Conservation (phyloP, 495 filamentous ascomycete species). For the Tuber indicum region DNA sequence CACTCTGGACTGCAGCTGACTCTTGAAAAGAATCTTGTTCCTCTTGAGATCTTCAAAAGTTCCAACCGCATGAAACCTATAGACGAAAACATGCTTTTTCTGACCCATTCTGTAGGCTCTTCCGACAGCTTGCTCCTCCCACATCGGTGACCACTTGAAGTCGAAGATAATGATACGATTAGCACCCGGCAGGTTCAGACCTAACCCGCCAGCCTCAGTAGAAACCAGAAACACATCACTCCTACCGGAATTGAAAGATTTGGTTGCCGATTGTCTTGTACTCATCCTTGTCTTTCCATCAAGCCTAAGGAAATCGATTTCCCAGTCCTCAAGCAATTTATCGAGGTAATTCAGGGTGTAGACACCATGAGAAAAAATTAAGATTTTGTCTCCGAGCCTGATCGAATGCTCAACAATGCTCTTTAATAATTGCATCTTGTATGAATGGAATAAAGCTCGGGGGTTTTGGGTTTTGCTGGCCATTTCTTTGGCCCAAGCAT, state of each 20-base stretch:
- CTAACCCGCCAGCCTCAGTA: constrained; percentile 71
- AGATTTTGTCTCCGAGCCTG: constrained; percentile 58
- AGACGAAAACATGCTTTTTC: constrained; percentile 74
- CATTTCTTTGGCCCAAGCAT: constrained; percentile 40
- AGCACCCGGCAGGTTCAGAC: constrained; percentile 75
- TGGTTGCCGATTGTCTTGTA: constrained; percentile 55
- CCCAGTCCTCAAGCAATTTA: constrained; percentile 46
- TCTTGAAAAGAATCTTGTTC: constrained; percentile 71
- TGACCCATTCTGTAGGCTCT: constrained; percentile 85
- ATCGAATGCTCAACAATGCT: constrained; percentile 60
- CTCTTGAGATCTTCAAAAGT: constrained; percentile 70
- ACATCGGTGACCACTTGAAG: constrained; percentile 68
- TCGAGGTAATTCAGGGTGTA: constrained; percentile 64
- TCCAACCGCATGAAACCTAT: constrained; percentile 71
- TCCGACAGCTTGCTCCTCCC: constrained; percentile 84
- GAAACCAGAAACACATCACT: constrained; percentile 69
- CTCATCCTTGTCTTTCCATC: constrained; percentile 56
- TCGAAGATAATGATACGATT: constrained; percentile 89
- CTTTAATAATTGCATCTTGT: constrained; percentile 60
- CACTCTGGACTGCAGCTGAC: constrained; percentile 66
- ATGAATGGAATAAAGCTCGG: constrained; percentile 48
- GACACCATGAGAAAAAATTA: constrained; percentile 74
- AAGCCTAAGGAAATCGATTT: constrained; percentile 51
- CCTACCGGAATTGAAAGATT: constrained; percentile 56
- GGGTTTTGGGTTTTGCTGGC: constrained; percentile 39